Conservation (phyloP, 2,329 filamentous ascomycete genomes). For the Pestalotiopsis sp. region DNA sequence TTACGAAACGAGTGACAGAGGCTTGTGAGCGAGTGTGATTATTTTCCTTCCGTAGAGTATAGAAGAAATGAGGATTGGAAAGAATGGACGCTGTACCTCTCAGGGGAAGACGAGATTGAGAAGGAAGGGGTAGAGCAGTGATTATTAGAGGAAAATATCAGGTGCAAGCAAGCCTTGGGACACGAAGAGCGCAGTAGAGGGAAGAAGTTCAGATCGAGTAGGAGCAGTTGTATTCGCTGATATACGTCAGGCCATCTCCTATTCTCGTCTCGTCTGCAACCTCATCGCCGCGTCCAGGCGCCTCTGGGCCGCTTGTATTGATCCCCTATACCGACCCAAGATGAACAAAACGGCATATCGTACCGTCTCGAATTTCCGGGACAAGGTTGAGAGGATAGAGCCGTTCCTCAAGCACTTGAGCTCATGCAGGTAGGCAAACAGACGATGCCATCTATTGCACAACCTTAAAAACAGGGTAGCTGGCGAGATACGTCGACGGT, state of each 20-base stretch:
- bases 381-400: neutral
- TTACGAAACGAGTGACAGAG: neutral
- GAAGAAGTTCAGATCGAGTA: neutral
- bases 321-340: neutral
- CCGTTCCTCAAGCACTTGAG: neutral
- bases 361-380: neutral
- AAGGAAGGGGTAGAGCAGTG: neutral
- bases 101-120: neutral
- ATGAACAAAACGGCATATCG: neutral
- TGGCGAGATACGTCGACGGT: neutral
- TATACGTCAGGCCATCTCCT: neutral
- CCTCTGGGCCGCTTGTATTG: neutral
- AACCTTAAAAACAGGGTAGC: neutral
- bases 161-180: neutral
- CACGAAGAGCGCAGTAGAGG: neutral
- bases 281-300: neutral
- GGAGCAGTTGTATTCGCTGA: neutral
- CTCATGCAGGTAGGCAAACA: neutral
- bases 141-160: neutral
- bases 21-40: neutral
- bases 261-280: neutral
- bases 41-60: neutral
- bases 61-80: neutral
- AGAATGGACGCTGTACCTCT: conserved; percentile 7
- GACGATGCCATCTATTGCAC: neutral